phyloP scores from a whole-genome alignment of 257 asterid species.

The Coffea eugenioides region DNA sequence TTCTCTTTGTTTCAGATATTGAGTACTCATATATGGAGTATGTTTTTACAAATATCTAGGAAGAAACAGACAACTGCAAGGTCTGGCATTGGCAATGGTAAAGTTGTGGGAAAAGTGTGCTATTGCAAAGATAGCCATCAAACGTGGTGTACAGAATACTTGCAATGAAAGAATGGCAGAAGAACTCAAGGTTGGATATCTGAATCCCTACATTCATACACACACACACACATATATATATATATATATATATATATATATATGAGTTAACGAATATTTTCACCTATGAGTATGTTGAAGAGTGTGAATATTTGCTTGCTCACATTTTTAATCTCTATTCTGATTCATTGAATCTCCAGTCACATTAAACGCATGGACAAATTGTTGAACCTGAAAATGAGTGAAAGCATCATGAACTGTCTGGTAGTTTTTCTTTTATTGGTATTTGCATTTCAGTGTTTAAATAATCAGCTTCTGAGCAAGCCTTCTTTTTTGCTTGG shows the following conservation, averaged over 20 bases:
- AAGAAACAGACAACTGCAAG: constrained; percentile 80
- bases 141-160: constrained; percentile 84
- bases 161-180: constrained; percentile 87
- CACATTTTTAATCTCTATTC: background rate
- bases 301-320: background rate
- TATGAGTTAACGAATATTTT: background rate
- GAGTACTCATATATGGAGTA: background rate
- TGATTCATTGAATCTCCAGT: background rate
- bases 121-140: constrained; percentile 82
- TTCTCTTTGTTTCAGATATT: background rate
- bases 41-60: constrained; percentile 38
- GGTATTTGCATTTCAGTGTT: background rate
- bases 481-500: background rate
- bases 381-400: too few relatives aligned
- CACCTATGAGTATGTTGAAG: background rate
- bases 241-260: too few relatives aligned
- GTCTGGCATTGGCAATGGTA: constrained; percentile 85
- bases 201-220: background rate
- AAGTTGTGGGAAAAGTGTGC: constrained; percentile 84
- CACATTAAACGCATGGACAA: background rate
- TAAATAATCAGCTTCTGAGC: background rate
- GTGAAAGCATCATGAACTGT: background rate
- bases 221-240: too few relatives aligned
- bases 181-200: constrained; percentile 72
- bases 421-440: background rate